phyloP scores from a whole-genome alignment of 805 yeast genomes.

The Nakazawaea populi region DNA sequence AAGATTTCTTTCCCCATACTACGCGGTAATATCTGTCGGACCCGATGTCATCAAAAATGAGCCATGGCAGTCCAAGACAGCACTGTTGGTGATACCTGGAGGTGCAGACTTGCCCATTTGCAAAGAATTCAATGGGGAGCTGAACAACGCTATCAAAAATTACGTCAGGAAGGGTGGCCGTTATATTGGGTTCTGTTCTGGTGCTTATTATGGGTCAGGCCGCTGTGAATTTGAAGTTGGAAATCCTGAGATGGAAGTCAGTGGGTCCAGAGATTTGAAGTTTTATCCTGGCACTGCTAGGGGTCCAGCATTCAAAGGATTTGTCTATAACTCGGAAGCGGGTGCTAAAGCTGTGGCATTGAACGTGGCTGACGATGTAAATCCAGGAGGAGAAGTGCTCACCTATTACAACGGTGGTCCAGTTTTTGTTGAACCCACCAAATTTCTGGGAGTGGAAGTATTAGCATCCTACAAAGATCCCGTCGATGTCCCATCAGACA shows the following conservation, averaged over 20 bases:
- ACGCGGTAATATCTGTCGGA: slow-evolving; percentile 74
- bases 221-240: slow-evolving; percentile 84
- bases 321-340: slow-evolving; percentile 64
- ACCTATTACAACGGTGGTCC: slow-evolving; percentile 88
- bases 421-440: slow-evolving; percentile 70
- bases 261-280: slow-evolving; percentile 76
- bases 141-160: slow-evolving; percentile 52
- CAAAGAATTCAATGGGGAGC: slow-evolving; percentile 60
- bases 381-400: slow-evolving; percentile 22
- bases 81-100: slow-evolving; percentile 85
- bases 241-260: slow-evolving; percentile 62
- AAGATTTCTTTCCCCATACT: slow-evolving; percentile 72
- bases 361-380: slow-evolving; percentile 24
- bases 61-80: slow-evolving; percentile 83
- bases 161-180: slow-evolving; percentile 77
- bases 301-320: slow-evolving; percentile 81
- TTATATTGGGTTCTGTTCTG: slow-evolving; percentile 90
- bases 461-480: slow-evolving; percentile 62
- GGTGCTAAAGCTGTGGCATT: slow-evolving; percentile 66
- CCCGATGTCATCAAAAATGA: slow-evolving; percentile 61
- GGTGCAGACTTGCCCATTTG: slow-evolving; percentile 95
- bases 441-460: slow-evolving; percentile 55
- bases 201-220: slow-evolving; percentile 78
- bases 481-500: slow-evolving; percentile 42
- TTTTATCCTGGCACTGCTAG: slow-evolving; percentile 80